phyloP scores from a whole-genome alignment of 2,329 filamentous ascomycete species.

The Ceratocystis smalleyi region DNA sequence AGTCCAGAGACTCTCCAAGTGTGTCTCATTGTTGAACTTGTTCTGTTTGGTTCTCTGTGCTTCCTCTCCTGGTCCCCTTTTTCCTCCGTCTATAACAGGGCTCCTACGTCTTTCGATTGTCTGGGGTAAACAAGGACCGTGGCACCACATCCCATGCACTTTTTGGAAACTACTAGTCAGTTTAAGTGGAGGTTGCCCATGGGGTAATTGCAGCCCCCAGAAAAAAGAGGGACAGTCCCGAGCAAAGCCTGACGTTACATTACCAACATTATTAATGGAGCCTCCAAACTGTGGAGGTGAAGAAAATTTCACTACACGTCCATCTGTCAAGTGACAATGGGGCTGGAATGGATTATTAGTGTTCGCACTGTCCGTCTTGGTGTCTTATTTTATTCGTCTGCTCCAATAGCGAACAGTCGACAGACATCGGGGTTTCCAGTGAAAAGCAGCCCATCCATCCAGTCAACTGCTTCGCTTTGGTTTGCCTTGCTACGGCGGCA shows the following conservation, averaged over 20 bases:
- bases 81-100: background rate
- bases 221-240: background rate
- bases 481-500: too few relatives aligned
- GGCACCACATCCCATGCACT: slow-evolving; percentile 11
- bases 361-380: background rate
- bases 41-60: background rate
- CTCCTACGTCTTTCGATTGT: background rate
- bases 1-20: background rate
- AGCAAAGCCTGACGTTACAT: background rate
- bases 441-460: too few relatives aligned
- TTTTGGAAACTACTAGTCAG: slow-evolving; percentile 5
- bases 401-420: background rate
- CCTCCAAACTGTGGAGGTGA: background rate
- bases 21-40: background rate
- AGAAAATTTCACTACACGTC: background rate
- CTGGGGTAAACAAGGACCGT: slow-evolving; percentile 11
- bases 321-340: slow-evolving; percentile 3
- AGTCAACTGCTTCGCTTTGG: too few relatives aligned
- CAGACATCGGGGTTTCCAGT: too few relatives aligned
- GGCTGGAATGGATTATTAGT: background rate
- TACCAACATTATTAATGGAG: background rate
- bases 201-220: slow-evolving; percentile 7
- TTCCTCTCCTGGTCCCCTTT: background rate
- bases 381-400: background rate
- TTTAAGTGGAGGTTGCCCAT: background rate